These are phyloP conservation scores for Xenoacremonium recifei DNA, from an alignment of 2,329 filamentous ascomycete species.

Conservation along the genomic window DNA sequence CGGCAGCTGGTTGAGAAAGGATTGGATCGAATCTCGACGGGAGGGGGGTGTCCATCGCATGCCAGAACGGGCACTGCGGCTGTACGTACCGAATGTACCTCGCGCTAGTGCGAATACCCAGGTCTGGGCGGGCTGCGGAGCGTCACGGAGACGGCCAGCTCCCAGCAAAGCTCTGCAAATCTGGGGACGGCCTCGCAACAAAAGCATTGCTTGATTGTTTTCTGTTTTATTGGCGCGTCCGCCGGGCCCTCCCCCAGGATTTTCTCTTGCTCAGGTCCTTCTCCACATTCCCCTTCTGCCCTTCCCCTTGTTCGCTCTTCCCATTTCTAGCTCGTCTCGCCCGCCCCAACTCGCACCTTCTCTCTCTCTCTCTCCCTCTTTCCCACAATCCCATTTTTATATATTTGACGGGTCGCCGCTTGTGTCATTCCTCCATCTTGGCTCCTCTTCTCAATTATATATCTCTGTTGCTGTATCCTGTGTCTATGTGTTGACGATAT, in stretches of 20 bases:
- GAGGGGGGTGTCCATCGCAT: no score
- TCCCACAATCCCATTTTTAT: constrained; percentile 9
- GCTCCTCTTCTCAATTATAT: constrained; percentile 10
- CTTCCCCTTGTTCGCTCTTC: constrained; percentile 13
- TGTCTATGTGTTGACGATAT: constrained; percentile 5
- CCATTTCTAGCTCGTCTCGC: no score
- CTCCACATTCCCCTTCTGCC: constrained; percentile 22
- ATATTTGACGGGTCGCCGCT: no score
- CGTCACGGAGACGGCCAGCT: constrained; percentile 7
- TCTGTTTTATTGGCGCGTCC: constrained; percentile 15
- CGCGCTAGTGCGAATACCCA: background rate
- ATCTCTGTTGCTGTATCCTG: constrained; percentile 2
- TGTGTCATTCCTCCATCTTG: constrained; percentile 14
- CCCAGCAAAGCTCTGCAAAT: no score
- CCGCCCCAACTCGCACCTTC: no score
- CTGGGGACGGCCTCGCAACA: no score
- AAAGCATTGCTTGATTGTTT: no score
- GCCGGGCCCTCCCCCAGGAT: constrained; percentile 26
- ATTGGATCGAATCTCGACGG: no score
- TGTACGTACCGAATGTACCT: constrained; percentile 27
- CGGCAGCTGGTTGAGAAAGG: no score
- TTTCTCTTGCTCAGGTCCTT: constrained; percentile 21
- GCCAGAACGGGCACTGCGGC: constrained; percentile 19
- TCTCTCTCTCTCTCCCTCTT: constrained; percentile 20
- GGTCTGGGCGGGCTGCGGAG: background rate